phyloP scores from a whole-genome alignment of 1,284 basidiomycete genomes.

The Leccinum cinnamomeum region DNA sequence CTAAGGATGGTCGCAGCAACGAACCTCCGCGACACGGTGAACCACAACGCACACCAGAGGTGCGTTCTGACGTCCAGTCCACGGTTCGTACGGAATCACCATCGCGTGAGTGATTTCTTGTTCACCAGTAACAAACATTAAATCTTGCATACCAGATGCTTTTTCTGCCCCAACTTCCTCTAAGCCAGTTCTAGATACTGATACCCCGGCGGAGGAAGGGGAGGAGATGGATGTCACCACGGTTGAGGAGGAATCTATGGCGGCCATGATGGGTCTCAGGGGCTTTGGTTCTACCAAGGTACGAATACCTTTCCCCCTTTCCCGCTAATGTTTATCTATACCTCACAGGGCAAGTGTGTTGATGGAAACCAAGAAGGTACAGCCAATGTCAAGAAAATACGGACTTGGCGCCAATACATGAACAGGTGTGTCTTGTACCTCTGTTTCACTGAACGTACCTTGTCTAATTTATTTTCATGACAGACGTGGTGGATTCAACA shows the following conservation, averaged over 20 bases:
- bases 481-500: constrained; percentile 92
- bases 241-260: constrained; percentile 81
- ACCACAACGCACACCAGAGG: constrained; percentile 22
- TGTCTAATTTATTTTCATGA: constrained; percentile 14
- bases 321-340: background rate
- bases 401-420: constrained; percentile 98
- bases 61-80: constrained; percentile 20
- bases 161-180: constrained; percentile 20
- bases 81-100: constrained; percentile 21
- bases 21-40: constrained; percentile 26
- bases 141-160: constrained; percentile 9
- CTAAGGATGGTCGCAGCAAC: constrained; percentile 24
- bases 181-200: constrained; percentile 42
- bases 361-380: constrained; percentile 80
- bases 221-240: constrained; percentile 68
- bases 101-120: constrained; percentile 24
- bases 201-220: constrained; percentile 52
- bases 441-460: background rate
- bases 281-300: constrained; percentile 94
- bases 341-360: constrained; percentile 69
- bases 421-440: constrained; percentile 58
- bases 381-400: constrained; percentile 79
- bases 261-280: constrained; percentile 85
- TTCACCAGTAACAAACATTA: constrained; percentile 4
- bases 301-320: constrained; percentile 19